Evolutionary conservation across 441 rosid species (phyloP), one percentile per base, ranked within the genome.

Genomic region (Pelargonium cotyledonis): DNA sequence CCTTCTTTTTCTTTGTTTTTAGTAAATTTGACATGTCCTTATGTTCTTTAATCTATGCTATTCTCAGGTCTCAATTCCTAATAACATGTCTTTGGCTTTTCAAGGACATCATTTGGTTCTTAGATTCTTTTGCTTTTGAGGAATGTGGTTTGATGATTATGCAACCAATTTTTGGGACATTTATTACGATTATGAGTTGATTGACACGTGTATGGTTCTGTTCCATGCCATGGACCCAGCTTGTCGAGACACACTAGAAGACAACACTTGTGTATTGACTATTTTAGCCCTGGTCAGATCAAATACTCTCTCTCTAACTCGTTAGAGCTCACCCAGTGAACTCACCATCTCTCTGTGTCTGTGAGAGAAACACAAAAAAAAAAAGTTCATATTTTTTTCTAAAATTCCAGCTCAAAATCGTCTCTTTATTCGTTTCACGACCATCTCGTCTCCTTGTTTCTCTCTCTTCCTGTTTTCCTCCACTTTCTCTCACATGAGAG

Each of bases 391-490:
- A 31, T 31, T 31, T 31, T 31, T 31, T 31, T 31, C 21, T 3
- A 61, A 46, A 62, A 55, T 67, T 73, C 74, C 77, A 70, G 79
- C 81, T 73, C 73, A 65, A 53, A 44, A 31, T 18, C 26, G 14
- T 43, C 66, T 47, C 73, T 76, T 81, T 72, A 73, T 75, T 76
- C 69, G 1, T 72, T 72, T 78, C 79, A 80, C 85, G 80, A 57
- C 74, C 79, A 57, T 81, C 84, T 69, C 80, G 67, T 73, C 78
- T 31, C 5, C 68, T 7, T 0, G 11, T 15, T 2, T 71, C 49
- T 12, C 60, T 51, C 38, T 31, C 38, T 4, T 31, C 38, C 38
- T 31, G 38, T 31, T 21, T 31, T 31, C 38, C 38, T 31, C 38
- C 38, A 31, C 6, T 31, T 4, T 31, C 38, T 31, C 38, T 31